These are phyloP conservation scores for Trypanosoma lewisi DNA, from an alignment of 208 protist species.

Conservation along the genomic window DNA sequence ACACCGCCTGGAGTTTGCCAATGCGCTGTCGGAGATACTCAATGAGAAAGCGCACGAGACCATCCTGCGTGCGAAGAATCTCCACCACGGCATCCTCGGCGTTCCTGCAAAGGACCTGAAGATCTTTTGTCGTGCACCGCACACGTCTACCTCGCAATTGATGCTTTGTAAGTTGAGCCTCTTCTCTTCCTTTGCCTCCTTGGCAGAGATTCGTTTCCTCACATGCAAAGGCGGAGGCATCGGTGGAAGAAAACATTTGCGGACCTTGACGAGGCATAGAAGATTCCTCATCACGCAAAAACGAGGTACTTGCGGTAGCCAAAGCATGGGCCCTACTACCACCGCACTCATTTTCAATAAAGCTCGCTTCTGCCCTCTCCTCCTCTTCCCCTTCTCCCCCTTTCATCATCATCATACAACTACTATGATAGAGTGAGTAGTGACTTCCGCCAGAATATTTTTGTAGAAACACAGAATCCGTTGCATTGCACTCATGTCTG, in stretches of 20 bases:
- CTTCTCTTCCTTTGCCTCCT: background rate
- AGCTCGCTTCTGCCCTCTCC: background rate
- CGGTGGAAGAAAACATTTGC: background rate
- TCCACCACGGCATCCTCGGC: conserved; percentile 54
- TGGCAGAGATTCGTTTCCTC: background rate
- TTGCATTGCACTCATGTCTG: conserved; percentile 53
- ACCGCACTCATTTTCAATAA: background rate
- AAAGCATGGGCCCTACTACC: background rate
- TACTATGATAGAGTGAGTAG: conserved; percentile 45
- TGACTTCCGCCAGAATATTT: conserved; percentile 72
- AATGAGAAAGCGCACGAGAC: conserved; percentile 54
- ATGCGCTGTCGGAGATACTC: conserved; percentile 52
- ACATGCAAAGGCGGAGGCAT: background rate
- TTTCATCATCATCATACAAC: conserved; percentile 11
- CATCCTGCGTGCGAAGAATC: conserved; percentile 64
- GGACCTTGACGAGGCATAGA: background rate
- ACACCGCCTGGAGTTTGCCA: conserved; percentile 76
- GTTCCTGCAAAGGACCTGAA: conserved; percentile 59
- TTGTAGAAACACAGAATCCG: conserved; percentile 49
- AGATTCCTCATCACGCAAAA: conserved; percentile 4
- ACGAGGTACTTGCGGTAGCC: background rate
- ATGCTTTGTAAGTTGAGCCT: conserved; percentile 16
- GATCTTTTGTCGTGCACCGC: conserved; percentile 72
- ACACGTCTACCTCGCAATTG: conserved; percentile 32
- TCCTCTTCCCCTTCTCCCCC: conserved; percentile 5